Percentiles rank a stretch among this genome's conserved stretches.
Evolutionary conservation across 352 stramenopile genomes (phyloP).

Genomic region (Pythium phragmiticola): DNA sequence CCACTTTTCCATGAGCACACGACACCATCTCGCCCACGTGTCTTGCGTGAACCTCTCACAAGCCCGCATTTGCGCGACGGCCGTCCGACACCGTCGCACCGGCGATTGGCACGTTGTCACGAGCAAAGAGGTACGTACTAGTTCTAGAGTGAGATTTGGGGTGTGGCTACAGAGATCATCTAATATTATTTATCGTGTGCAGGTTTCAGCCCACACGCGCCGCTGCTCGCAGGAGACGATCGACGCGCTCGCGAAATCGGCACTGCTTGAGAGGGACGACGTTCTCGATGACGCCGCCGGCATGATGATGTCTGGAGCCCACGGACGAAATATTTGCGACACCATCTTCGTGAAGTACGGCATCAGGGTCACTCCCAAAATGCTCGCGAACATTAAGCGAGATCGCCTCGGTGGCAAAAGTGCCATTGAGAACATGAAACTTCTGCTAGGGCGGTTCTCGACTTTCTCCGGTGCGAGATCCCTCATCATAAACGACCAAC

Average conservation of each 20-base stretch:
- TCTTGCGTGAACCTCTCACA: no score
- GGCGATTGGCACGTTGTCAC: neutral
- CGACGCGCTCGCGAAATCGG: neutral
- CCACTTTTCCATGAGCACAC: no score
- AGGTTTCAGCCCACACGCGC: neutral
- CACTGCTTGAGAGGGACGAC: neutral
- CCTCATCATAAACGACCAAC: no score
- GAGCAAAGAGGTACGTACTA: neutral
- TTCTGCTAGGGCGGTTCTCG: no score
- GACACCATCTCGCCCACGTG: no score
- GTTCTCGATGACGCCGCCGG: neutral
- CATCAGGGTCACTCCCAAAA: no score
- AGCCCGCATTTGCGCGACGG: neutral
- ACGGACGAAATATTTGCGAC: neutral
- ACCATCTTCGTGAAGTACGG: neutral
- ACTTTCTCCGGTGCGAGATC: no score
- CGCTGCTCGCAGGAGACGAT: neutral
- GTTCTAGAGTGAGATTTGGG: neutral
- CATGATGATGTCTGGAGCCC: neutral
- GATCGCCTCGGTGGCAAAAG: no score
- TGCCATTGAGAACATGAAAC: no score
- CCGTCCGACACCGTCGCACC: neutral
- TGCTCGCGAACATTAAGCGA: no score
- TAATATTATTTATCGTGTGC: neutral
- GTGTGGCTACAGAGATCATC: neutral